These are phyloP conservation scores for Xylaria intraflava DNA, from an alignment of 495 filamentous ascomycete genomes.

Conservation along the genomic window DNA sequence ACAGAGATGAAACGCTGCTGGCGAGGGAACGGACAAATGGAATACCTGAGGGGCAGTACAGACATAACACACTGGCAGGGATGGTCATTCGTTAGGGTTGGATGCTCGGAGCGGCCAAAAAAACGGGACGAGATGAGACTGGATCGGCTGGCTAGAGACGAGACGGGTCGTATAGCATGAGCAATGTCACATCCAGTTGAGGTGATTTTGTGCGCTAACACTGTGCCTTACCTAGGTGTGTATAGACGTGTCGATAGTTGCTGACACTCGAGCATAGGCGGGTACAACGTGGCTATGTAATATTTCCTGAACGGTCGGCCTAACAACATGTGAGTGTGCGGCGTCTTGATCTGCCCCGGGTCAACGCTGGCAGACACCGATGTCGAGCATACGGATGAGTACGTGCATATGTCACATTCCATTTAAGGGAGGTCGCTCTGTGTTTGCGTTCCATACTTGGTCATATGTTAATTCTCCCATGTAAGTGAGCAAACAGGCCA, in stretches of 20 bases:
- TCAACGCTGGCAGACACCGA: neutral
- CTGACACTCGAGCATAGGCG: neutral
- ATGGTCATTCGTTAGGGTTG: neutral
- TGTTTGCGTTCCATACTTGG: neutral
- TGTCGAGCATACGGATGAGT: neutral
- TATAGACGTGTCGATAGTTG: neutral
- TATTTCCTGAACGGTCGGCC: neutral
- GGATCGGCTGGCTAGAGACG: neutral
- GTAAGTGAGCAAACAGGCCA: neutral
- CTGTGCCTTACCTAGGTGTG: constrained; percentile 7
- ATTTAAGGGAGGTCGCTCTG: neutral
- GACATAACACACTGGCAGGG: no score
- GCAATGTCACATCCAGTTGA: neutral
- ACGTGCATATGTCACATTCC: neutral
- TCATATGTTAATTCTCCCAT: neutral
- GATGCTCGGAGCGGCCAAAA: neutral
- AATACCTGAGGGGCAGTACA: no score
- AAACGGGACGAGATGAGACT: neutral
- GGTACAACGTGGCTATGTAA: neutral
- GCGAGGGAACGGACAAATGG: neutral
- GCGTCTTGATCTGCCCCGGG: neutral
- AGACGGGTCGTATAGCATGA: neutral
- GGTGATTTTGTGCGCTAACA: neutral
- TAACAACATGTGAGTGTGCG: no score
- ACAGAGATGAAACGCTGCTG: neutral